A percentile compares a stretch with the other conserved stretches of the same genome.
phyloP scores from a whole-genome alignment of 148 eudicot species.

The Rhododendron ovatum region DNA sequence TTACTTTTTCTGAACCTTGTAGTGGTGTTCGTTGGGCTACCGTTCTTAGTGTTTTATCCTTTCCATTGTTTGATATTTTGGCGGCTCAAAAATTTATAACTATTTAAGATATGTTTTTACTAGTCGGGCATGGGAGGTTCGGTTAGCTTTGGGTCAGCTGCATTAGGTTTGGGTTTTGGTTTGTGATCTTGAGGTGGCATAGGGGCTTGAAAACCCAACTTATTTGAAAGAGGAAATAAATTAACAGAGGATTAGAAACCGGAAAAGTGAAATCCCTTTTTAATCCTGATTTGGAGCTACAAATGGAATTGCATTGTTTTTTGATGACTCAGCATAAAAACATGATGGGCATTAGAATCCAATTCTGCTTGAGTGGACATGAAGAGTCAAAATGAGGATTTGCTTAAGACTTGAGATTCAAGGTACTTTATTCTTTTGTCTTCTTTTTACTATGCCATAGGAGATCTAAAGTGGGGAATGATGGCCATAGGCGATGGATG shows the following conservation, averaged over 20 bases:
- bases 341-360: neutral
- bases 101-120: neutral
- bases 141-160: neutral
- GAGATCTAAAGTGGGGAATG: neutral
- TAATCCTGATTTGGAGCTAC: neutral
- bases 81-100: neutral
- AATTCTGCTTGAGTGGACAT: neutral
- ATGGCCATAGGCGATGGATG: neutral
- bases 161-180: neutral
- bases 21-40: neutral
- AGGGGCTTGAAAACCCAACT: neutral
- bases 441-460: neutral
- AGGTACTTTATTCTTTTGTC: neutral
- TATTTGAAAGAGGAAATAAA: neutral
- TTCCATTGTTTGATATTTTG: neutral
- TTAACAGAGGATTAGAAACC: neutral
- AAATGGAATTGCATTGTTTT: neutral
- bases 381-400: neutral
- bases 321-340: neutral
- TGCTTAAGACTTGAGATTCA: neutral
- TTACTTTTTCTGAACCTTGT: neutral
- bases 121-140: too few species aligned
- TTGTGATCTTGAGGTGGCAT: neutral
- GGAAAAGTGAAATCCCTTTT: neutral
- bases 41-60: neutral